Evolutionary conservation across 2,329 filamentous ascomycete genomes (phyloP).

Genomic region (Didymella arachidicola): DNA sequence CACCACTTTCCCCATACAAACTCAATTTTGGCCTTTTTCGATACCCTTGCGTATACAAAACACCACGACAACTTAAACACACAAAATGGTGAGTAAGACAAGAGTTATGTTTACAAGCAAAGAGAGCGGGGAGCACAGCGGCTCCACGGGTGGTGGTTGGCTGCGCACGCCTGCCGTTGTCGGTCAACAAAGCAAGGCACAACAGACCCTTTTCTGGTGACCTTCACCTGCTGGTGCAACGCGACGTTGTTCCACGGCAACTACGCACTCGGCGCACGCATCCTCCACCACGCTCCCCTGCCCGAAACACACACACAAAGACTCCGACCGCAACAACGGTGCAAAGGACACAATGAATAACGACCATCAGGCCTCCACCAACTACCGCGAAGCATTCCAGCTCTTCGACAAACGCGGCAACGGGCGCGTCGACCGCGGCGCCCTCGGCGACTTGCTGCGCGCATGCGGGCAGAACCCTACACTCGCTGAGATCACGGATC

Average conservation of each 20-base stretch:
- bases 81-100: slow-evolving; percentile 32
- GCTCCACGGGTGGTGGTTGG: slow-evolving; percentile 22
- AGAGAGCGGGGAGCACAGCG: slow-evolving; percentile 9
- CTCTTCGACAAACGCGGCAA: slow-evolving; percentile 99
- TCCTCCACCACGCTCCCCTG: neutral
- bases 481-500: slow-evolving; percentile 86
- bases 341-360: slow-evolving; percentile 46
- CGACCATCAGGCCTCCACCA: slow-evolving; percentile 73
- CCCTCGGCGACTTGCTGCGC: slow-evolving; percentile 90
- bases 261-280: slow-evolving; percentile 16
- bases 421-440: slow-evolving; percentile 85
- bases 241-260: slow-evolving; percentile 13
- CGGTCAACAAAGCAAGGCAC: slow-evolving; percentile 26
- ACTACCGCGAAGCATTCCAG: slow-evolving; percentile 99
- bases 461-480: slow-evolving; percentile 99
- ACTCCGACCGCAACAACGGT: slow-evolving; percentile 13
- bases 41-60: slow-evolving; percentile 17
- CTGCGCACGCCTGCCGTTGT: slow-evolving; percentile 27
- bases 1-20: slow-evolving; percentile 25
- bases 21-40: slow-evolving; percentile 18
- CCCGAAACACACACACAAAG: slow-evolving; percentile 18
- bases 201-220: slow-evolving; percentile 24
- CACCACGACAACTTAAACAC: slow-evolving; percentile 4
- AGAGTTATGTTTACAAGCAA: slow-evolving; percentile 1
- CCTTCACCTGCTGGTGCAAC: slow-evolving; percentile 8